Conservation (phyloP, 129 eudicot species). For the Oenanthe sinensis region DNA sequence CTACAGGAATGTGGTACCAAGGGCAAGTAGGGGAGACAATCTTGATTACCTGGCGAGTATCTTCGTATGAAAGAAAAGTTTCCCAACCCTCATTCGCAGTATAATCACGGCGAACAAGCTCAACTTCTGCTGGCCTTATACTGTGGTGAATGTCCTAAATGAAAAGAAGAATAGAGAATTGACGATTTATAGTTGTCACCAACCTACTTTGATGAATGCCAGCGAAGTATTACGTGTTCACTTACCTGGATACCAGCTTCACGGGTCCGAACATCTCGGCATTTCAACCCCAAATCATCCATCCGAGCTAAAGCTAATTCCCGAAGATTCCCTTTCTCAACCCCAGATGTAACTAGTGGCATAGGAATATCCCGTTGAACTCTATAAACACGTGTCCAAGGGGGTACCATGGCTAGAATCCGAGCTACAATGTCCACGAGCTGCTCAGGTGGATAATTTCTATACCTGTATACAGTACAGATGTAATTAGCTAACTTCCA, state of each 20-base stretch:
- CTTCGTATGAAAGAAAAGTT: constrained; percentile 96
- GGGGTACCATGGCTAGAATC: constrained; percentile 92
- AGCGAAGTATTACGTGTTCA: not conserved
- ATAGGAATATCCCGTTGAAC: constrained; percentile 99
- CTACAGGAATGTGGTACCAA: not conserved
- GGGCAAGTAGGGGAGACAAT: not conserved
- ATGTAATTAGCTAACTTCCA: constrained; percentile 1
- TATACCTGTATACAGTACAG: constrained; percentile 50
- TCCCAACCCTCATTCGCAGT: constrained; percentile 99
- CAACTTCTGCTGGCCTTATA: constrained; percentile 90
- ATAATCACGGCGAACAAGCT: constrained; percentile 95
- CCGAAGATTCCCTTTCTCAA: constrained; percentile 95
- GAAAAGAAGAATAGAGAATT: not conserved
- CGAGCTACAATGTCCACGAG: constrained; percentile 97
- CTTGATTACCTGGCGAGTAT: constrained; percentile 72
- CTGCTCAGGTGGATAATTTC: constrained; percentile 98
- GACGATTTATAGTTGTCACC: not conserved
- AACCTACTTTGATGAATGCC: not conserved
- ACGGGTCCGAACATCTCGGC: constrained; percentile 97
- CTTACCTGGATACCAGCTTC: constrained; percentile 98
- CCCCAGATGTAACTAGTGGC: constrained; percentile 98
- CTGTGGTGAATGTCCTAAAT: constrained; percentile 89
- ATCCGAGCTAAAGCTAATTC: constrained; percentile 94
- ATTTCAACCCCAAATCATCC: constrained; percentile 95
- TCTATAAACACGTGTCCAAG: constrained; percentile 98